These are phyloP conservation scores for Physcomitrium patens DNA, from an alignment of 225 moss, liverwort and hornwort species.

Conservation along the genomic window DNA sequence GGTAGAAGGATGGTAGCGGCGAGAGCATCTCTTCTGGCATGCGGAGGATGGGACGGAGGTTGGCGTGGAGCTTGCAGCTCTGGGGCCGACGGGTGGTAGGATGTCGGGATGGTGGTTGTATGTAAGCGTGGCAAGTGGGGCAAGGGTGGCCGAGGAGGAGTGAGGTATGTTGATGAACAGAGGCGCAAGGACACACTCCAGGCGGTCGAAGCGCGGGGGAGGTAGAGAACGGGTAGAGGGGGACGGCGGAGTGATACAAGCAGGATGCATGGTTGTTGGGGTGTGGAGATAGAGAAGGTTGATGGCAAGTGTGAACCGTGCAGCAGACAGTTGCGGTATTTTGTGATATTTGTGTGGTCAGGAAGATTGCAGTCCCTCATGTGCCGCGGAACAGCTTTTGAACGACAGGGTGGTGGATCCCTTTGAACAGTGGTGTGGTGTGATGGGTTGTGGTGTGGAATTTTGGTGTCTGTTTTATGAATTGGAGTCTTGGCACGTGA, in stretches of 20 bases:
- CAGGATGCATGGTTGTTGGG: conserved; percentile 36
- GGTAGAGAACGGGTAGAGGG: conserved; percentile 43
- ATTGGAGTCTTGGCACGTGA: too few species aligned
- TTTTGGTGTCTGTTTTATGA: too few species aligned
- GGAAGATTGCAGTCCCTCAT: conserved; percentile 35
- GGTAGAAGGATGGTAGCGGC: too few species aligned
- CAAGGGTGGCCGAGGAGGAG: conserved; percentile 43
- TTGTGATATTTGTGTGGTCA: conserved; percentile 35
- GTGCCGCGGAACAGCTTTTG: conserved; percentile 36
- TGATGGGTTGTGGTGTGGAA: too few species aligned
- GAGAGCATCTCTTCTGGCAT: conserved; percentile 36
- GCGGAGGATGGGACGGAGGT: conserved; percentile 44
- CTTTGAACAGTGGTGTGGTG: conserved; percentile 26
- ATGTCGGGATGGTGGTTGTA: conserved; percentile 50
- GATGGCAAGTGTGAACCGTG: conserved; percentile 39
- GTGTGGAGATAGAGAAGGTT: conserved; percentile 41
- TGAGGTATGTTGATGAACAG: conserved; percentile 41
- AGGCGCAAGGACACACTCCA: conserved; percentile 39
- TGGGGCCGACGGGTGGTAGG: conserved; percentile 34
- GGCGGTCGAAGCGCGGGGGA: conserved; percentile 37
- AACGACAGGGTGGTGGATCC: conserved; percentile 33
- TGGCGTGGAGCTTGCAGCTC: conserved; percentile 33
- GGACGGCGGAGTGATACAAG: conserved; percentile 29
- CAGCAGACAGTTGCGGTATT: conserved; percentile 21
- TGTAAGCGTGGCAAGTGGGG: conserved; percentile 48